Evolutionary conservation across 139 green algal species (phyloP), one percentile per base, ranked within the genome.

Genomic region (Ostreobium quekettii): DNA sequence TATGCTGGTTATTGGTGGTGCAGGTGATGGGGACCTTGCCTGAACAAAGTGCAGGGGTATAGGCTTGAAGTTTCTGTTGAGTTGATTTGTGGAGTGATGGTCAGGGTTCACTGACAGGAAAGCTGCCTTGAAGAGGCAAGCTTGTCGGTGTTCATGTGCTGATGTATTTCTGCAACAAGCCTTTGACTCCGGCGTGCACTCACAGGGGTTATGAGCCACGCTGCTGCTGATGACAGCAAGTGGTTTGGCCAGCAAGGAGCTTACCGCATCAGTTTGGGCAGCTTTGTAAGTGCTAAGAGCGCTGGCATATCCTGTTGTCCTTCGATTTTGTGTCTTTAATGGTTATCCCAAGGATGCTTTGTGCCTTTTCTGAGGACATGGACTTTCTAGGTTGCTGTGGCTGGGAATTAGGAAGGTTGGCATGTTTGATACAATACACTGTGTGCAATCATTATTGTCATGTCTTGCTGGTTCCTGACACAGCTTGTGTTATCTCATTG

Each of bases 181-280:
- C 42, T 26, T 53, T 11, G 19, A 19, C 11, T 19, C 15, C 11
- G 11, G 11, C 15, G 11, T 53, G 11, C 19, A 19, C 11, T 53
- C 19, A 26, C 42, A 26, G 42, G 19, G 19, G 11, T 53, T 19
- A 53, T 11, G 42, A 53, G 11, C 11, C 19, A 53, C 42, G 42
- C 15, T 53, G 42, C 42, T n/a, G n/a, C 42, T 26, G 11, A 11
- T 53, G 42, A 56, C 35, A 78, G 94, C 48, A 73, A 83, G 49
- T 98, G 89, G 87, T 98, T 92, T 74, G 92, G 94, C 0, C 82
- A 89, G 74, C 92, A 98, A 71, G 93, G 93, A 7, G 93, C 98
- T 2, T 97, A 96, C 67, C 83, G 93, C 24, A 72, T 99, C 70
- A 90, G 77, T 73, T 83, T 98, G 75, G 93, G 92, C 48, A 97